Evolutionary conservation across 2,329 filamentous ascomycete species (phyloP).

Genomic region (Arthrobotrys sphaeroides): DNA sequence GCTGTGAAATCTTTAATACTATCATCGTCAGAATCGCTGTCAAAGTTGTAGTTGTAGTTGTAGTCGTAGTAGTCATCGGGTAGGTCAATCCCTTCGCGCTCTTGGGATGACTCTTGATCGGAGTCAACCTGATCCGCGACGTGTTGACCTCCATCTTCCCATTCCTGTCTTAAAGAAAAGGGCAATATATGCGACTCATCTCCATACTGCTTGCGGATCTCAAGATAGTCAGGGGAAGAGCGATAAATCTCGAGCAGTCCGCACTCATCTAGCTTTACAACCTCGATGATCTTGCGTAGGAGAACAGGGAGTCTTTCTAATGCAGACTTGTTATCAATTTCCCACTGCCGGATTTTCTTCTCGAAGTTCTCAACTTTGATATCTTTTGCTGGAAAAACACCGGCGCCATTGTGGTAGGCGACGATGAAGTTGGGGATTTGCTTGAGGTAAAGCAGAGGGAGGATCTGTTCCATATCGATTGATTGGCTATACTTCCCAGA

Average conservation of each 20-base stretch:
- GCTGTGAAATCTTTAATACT: constrained; percentile 28
- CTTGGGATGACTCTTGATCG: constrained; percentile 22
- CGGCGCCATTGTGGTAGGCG: constrained; percentile 61
- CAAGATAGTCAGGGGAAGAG: constrained; percentile 26
- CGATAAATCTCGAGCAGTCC: constrained; percentile 33
- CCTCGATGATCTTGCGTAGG: constrained; percentile 28
- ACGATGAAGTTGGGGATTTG: constrained; percentile 63
- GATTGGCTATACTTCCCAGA: constrained; percentile 56
- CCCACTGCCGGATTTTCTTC: constrained; percentile 61
- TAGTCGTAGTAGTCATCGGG: constrained; percentile 7
- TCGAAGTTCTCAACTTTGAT: constrained; percentile 60
- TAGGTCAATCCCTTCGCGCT: constrained; percentile 19
- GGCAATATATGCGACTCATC: constrained; percentile 33
- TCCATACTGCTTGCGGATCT: constrained; percentile 31
- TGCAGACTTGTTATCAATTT: constrained; percentile 58
- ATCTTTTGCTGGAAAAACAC: constrained; percentile 59
- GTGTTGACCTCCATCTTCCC: constrained; percentile 24
- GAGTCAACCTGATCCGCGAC: constrained; percentile 13
- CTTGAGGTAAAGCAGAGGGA: constrained; percentile 63
- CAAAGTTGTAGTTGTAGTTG: constrained; percentile 18
- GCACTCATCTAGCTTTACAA: constrained; percentile 32
- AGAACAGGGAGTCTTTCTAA: constrained; percentile 56
- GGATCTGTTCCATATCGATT: constrained; percentile 60
- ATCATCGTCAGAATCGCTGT: constrained; percentile 27
- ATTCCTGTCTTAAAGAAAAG: constrained; percentile 34